Base-by-base conservation (phyloP, 2,329 filamentous ascomycete genomes). In the Calonectria pteridis region DNA sequence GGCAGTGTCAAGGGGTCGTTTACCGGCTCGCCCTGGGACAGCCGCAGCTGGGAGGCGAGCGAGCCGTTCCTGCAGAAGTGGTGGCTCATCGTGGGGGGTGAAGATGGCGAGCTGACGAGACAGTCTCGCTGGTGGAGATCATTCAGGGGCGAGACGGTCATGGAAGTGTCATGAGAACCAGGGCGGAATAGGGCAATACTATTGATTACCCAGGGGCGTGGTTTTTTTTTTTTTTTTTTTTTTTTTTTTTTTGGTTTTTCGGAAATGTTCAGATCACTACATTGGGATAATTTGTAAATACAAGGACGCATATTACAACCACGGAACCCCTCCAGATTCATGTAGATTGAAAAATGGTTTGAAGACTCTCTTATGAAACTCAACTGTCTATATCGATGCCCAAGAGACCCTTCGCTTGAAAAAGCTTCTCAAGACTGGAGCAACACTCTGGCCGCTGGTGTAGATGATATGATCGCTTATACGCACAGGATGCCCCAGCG, bases 41-140 rank as follows among this genome's bases (percentile, higher is more conserved):
- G 75, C 11, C 79, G 81, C 43, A 82, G 79, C 23, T 82, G 81
- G 81, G 81, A 82, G 51, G 81, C 79, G 10, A 80, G 72, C 6
- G 79, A 80, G n/a, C 69, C 74, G 49, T 82, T 82, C 51, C 63
- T 82, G 58, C 73, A 78, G 43, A 82, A 81, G 68, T 82, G 79
- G 80, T 77, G 75, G 72, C 67, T 76, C 23, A 73, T 82, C 11
- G 77, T 81, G 31, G 81, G 81, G 7, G 81, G 81, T 4, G 76
- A 78, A 1, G 79, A 82, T 13, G 81, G 80, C 2, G 80, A 82
- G 67, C 53, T 82, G 76, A 78, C 77, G 37, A 80, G 79, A 59
- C 77, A 81, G 49, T 81, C 79, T 10, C 72, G 76, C 10, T 82
- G 81, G 78, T 82, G 80, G 80, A 76, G 77, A 33, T 76, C 77